Percentiles rank a stretch among this genome's conserved stretches.
These are phyloP conservation scores for sweet orange (Citrus sinensis) DNA, from an alignment of 345 rosid genomes.

Conservation along the genomic window DVS_A1.0 CM039162.1:4772001-4772500, in stretches of 20 bases:
- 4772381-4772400: too few species aligned
- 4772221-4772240: constrained; percentile 33
- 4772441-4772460: neutral
- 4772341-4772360: too few species aligned
- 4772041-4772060: too few species aligned
- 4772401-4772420: too few species aligned
- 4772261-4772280: neutral
- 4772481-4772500: constrained; percentile 33
- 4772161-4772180: constrained; percentile 46
- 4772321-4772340: too few species aligned
- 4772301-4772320: too few species aligned
- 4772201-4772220: constrained; percentile 20
- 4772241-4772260: neutral
- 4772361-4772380: too few species aligned
- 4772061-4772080: too few species aligned
- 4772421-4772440: constrained; percentile 19
- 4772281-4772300: neutral
- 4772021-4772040: too few species aligned
- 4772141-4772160: constrained; percentile 30
- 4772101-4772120: too few species aligned
- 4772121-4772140: constrained; percentile 25
- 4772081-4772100: too few species aligned
- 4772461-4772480: constrained; percentile 44
- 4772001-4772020: too few species aligned
- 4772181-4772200: constrained; percentile 37